Conservation (phyloP, 2,329 filamentous ascomycete genomes). For the Neurospora sp. region DNA sequence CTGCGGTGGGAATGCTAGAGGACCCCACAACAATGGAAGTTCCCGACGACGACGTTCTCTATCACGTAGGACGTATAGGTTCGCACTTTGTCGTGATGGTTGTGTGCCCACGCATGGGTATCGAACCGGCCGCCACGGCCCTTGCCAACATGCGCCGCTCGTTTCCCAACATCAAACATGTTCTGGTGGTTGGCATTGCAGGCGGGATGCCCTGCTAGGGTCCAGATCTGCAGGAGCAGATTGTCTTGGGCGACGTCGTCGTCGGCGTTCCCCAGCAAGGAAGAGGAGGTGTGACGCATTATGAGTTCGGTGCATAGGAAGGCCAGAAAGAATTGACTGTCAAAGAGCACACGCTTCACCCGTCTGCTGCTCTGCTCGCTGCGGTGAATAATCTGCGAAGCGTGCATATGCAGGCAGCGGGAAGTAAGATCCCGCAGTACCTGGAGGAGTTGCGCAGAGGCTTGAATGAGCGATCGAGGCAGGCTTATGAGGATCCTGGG, state of each 20-base stretch:
- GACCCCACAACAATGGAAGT: too few species aligned
- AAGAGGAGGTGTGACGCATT: background rate
- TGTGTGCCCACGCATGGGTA: too few species aligned
- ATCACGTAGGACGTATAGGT: too few species aligned
- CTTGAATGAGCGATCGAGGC: too few species aligned
- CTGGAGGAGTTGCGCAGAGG: too few species aligned
- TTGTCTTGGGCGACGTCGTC: background rate
- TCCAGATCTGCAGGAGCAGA: background rate
- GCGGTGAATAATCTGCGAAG: too few species aligned
- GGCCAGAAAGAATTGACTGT: background rate
- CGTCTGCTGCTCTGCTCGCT: too few species aligned
- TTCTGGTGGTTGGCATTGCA: background rate
- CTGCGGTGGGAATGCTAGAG: background rate
- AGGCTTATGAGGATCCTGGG: too few species aligned
- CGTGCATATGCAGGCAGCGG: too few species aligned
- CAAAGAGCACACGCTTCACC: background rate
- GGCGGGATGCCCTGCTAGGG: background rate
- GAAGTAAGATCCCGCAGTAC: too few species aligned
- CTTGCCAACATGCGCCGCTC: background rate
- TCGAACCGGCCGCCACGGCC: background rate
- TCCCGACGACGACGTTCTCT: too few species aligned
- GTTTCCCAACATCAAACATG: background rate
- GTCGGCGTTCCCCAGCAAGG: background rate
- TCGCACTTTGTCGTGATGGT: too few species aligned
- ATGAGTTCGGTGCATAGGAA: background rate